phyloP scores from a whole-genome alignment of 805 yeast species.

The Yueomyces sp. region DNA sequence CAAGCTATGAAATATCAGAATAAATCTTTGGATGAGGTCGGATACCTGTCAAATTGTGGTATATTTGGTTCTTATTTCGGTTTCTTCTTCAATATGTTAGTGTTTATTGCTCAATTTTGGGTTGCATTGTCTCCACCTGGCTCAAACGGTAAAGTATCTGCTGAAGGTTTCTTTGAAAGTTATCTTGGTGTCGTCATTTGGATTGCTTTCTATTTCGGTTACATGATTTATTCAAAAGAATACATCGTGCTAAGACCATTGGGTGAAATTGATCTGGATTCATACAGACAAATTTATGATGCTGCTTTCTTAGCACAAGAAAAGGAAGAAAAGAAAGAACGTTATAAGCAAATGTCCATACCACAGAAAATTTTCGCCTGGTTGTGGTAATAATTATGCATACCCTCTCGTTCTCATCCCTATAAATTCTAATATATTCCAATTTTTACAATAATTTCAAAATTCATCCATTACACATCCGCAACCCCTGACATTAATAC shows the following conservation, averaged over 20 bases:
- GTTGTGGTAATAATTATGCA: neutral
- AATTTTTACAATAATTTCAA: too few relatives aligned
- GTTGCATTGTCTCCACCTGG: conserved; percentile 48
- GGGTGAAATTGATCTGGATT: conserved; percentile 30
- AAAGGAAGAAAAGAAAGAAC: conserved; percentile 25
- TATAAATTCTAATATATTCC: neutral
- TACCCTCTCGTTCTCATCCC: neutral
- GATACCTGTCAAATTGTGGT: conserved; percentile 37
- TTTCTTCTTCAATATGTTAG: conserved; percentile 33
- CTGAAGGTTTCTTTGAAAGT: conserved; percentile 35
- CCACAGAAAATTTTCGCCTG: neutral
- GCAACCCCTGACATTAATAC: too few relatives aligned
- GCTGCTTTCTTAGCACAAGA: conserved; percentile 29
- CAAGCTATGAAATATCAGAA: conserved; percentile 39
- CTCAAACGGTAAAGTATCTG: conserved; percentile 22
- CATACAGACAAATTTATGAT: conserved; percentile 29
- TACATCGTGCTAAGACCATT: conserved; percentile 23
- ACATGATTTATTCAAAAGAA: conserved; percentile 33
- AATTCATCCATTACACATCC: too few relatives aligned
- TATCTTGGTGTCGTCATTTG: conserved; percentile 39
- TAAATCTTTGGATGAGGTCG: conserved; percentile 32
- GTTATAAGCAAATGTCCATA: conserved; percentile 6
- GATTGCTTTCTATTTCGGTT: conserved; percentile 32
- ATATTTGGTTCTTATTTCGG: conserved; percentile 38
- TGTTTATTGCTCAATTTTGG: conserved; percentile 49